Evolutionary conservation across 768 basidiomycete genomes (phyloP), one percentile per base, ranked within the genome.

Genomic region (Imleria badia): DNA sequence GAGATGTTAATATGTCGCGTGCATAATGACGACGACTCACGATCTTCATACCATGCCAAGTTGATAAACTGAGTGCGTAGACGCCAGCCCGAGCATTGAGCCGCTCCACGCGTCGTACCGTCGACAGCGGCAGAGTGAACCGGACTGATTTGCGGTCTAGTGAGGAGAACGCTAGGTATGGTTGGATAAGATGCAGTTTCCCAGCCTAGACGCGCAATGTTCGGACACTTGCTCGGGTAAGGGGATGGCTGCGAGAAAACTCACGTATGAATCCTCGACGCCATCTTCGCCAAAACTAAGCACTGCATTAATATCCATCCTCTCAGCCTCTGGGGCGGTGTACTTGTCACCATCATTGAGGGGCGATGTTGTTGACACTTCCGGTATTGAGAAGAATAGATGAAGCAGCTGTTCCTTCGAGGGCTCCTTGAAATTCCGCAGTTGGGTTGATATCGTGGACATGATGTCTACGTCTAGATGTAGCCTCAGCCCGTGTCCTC

Each of bases 1-100:
- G 10, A 31, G 43, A 42, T 52, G 50, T 52, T 17, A 57, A 31
- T 39, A 22, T 45, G 54, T 33, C 54, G 57, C 49, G 38, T 34
- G 42, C 38, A 42, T 17, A 34, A 22, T 7, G 31, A 45, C 23
- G 31, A 53, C 22, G 20, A 59, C 70, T 51, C 63, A 96, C 95
- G 61, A 98, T 89, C 76, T 96, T 89, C 76, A 91, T 83, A 34
- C 91, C 87, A 69, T 98, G 94, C 91, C 94, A 98, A 48, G 91
- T 84, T n/a, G 86, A 81, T 19, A 98, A 75, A 63, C 93, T 94
- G 30, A 99, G 81, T n/a, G 96, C 95, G 68, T 98, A 98, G 35
- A 97, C 88, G 6, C 97, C 97, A 29, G 94, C 90, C 14, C 94
- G 84, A 12, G 94, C 89, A 69, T 96, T 97, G 48, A 98, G 80